Evolutionary conservation across 371 early-diverging fungal genomes (phyloP).

Genomic region (Mortierella sp.): DNA sequence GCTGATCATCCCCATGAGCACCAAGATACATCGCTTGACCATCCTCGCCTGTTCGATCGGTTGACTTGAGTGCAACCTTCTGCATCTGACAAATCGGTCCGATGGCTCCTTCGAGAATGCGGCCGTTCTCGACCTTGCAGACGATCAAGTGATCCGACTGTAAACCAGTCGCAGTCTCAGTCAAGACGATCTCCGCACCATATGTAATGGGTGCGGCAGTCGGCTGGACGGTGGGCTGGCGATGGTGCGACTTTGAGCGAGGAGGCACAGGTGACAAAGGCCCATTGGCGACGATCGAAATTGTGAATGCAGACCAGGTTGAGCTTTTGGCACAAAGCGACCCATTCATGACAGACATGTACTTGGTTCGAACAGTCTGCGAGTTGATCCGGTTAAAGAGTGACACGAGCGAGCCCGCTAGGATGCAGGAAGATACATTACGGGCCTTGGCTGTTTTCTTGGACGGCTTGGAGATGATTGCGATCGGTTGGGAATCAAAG

Average conservation of each 20-base stretch:
- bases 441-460: conserved; percentile 84
- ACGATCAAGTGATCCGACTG: conserved; percentile 76
- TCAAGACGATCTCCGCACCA: conserved; percentile 75
- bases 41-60: conserved; percentile 16
- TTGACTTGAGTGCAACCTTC: conserved; percentile 77
- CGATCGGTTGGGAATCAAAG: conserved; percentile 75
- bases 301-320: conserved; percentile 81
- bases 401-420: conserved; percentile 60
- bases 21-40: conserved; percentile 22
- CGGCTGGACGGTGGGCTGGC: conserved; percentile 9
- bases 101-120: conserved; percentile 68
- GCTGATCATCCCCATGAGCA: conserved; percentile 43
- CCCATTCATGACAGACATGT: conserved; percentile 66
- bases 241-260: conserved; percentile 38
- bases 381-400: conserved; percentile 63
- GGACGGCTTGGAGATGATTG: conserved; percentile 86
- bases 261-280: conserved; percentile 13
- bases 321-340: conserved; percentile 76
- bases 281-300: conserved; percentile 62
- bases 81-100: conserved; percentile 88
- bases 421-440: conserved; percentile 77
- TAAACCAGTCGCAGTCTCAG: conserved; percentile 70
- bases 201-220: conserved; percentile 67
- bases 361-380: conserved; percentile 86
- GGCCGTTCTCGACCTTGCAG: conserved; percentile 80